Base-by-base conservation (phyloP, 306 rosid species). In the Vicia faba region DNA sequence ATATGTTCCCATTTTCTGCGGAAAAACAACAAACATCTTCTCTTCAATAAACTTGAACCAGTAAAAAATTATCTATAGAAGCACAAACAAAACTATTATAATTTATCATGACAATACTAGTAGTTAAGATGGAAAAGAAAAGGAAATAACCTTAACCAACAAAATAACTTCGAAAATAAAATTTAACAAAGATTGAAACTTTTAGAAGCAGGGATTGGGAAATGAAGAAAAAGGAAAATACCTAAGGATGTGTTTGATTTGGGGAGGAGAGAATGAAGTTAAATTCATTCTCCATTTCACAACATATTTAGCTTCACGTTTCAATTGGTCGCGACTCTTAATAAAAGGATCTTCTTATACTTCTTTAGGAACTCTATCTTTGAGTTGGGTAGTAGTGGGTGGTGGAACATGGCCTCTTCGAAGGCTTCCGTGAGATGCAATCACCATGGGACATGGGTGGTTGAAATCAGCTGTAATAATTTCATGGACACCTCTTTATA, bases 281-380 rank as follows among this genome's bases (percentile, higher is more conserved):
- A 93, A 84, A 51, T 90, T 89, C 89, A 83, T 80, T 19, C 84
- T 92, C 97, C 95, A 89, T 13, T 66, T 86, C 56, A 93, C 86
- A 11, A 96, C 90, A 62, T 95, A 88, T 19, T 74, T 88, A 35
- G 99, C 97, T 64, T 90, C 85, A 26, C 89, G 87, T 69, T 93
- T 93, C 82, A 86, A 45, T 69, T 91, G 79, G 79, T 90, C 90
- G 56, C 92, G 96, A 78, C 96, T 90, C 84, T 84, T 90, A 20
- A 51, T 10, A 31, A 7, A 10, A 0, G 10, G 46, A 7, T 79
- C 82, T 15, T 36, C 15, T 15, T 35, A 4, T 11, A 35, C 29
- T 2, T 9, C 29, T 1, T 11, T 31, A 20, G 19, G 19, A 44
- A 12, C 50, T 11, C 2, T 44, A 11, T 13, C 5, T 4, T 48